phyloP scores from a whole-genome alignment of 306 rosid genomes.

The Glycyrrhiza uralensis region DNA sequence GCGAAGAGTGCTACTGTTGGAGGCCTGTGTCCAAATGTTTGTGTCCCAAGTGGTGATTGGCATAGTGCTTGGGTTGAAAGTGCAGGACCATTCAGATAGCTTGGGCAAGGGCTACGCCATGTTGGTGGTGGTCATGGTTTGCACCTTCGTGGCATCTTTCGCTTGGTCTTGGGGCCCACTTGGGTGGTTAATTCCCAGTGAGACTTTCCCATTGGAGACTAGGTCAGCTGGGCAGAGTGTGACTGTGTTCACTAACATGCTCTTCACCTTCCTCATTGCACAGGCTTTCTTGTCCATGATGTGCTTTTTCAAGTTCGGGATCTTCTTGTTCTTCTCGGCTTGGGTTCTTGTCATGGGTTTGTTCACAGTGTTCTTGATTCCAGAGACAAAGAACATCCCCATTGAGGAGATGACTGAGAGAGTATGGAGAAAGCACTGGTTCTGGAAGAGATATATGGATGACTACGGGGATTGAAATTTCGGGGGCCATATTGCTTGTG shows the following conservation, averaged over 20 bases:
- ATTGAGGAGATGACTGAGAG: conserved; percentile 57
- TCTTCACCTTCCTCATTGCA: conserved; percentile 62
- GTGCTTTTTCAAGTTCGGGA: conserved; percentile 49
- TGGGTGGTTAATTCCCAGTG: conserved; percentile 73
- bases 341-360: conserved; percentile 45
- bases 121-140: conserved; percentile 58
- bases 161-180: conserved; percentile 85
- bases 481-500: background rate
- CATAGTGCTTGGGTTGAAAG: conserved; percentile 40
- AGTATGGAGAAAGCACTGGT: conserved; percentile 57
- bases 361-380: conserved; percentile 38
- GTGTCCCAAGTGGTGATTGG: conserved; percentile 50
- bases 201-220: conserved; percentile 56
- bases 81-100: conserved; percentile 29
- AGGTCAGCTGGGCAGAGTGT: conserved; percentile 65
- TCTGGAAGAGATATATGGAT: conserved; percentile 48
- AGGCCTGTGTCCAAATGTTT: conserved; percentile 69
- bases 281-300: conserved; percentile 60
- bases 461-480: no score
- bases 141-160: conserved; percentile 55
- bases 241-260: conserved; percentile 53
- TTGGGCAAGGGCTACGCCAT: conserved; percentile 36
- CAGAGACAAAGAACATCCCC: conserved; percentile 56
- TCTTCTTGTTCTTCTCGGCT: conserved; percentile 54
- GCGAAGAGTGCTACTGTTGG: conserved; percentile 43